These are phyloP conservation scores for Pseudozyma sp. DNA, from an alignment of 1,284 basidiomycete genomes.

Conservation along the genomic window DNA sequence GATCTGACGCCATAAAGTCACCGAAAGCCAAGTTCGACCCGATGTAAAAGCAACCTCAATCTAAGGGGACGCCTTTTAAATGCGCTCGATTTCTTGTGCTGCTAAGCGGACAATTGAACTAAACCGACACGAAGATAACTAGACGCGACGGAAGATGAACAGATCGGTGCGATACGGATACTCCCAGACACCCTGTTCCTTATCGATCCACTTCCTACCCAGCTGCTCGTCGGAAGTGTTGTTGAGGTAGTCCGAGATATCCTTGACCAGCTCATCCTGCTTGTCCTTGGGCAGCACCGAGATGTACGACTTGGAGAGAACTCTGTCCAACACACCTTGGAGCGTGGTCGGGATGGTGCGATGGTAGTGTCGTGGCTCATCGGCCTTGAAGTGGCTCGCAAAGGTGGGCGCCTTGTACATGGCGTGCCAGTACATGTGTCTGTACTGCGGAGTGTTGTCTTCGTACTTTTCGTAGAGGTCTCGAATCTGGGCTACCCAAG, in stretches of 20 bases:
- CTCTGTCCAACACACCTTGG: constrained; percentile 49
- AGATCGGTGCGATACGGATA: constrained; percentile 56
- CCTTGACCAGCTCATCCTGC: constrained; percentile 29
- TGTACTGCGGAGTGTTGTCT: constrained; percentile 61
- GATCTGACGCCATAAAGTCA: no score
- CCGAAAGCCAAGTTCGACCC: no score
- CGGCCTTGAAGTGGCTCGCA: constrained; percentile 30
- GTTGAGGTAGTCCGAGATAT: constrained; percentile 36
- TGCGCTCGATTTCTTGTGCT: no score
- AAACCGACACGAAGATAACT: no score
- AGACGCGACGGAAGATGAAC: constrained; percentile 40
- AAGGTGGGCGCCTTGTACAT: constrained; percentile 57
- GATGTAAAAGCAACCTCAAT: no score
- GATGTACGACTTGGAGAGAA: constrained; percentile 62
- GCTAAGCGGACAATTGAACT: no score
- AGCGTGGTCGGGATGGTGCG: constrained; percentile 57
- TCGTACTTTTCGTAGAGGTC: constrained; percentile 63
- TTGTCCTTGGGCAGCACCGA: constrained; percentile 49
- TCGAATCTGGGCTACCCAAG: constrained; percentile 60
- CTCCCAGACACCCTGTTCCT: constrained; percentile 56
- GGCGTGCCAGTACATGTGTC: constrained; percentile 60
- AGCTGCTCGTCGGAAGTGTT: constrained; percentile 37
- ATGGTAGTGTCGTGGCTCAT: constrained; percentile 39
- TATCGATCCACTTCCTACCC: constrained; percentile 61
- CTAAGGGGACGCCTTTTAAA: no score